A percentile compares a stretch with the other conserved stretches of the same genome.
These are phyloP conservation scores for Nepenthes alata DNA, from an alignment of 179 eudicot species.

Conservation along the genomic window DNA sequence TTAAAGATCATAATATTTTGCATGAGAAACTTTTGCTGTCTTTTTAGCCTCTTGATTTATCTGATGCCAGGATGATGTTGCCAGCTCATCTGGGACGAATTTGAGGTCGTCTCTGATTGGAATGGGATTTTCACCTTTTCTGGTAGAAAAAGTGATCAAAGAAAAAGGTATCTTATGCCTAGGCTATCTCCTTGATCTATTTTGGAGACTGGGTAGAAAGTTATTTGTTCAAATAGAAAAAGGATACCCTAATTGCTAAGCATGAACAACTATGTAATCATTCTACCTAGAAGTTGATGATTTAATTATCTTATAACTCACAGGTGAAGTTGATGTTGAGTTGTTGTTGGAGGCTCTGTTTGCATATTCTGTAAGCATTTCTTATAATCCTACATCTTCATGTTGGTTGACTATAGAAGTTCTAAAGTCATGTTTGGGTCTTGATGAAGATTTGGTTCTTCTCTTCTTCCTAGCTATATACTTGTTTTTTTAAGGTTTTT, in stretches of 20 bases:
- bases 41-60: slow-evolving; percentile 4
- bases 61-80: slow-evolving; percentile 43
- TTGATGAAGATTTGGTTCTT: too few relatives aligned
- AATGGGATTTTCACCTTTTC: slow-evolving; percentile 75
- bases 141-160: slow-evolving; percentile 61
- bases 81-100: slow-evolving; percentile 81
- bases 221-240: too few relatives aligned
- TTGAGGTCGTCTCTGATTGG: slow-evolving; percentile 62
- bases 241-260: too few relatives aligned
- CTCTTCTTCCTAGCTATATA: too few relatives aligned
- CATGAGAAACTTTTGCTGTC: not conserved
- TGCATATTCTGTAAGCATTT: slow-evolving; percentile 57
- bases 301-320: slow-evolving; percentile 9
- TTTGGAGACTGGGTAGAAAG: not conserved
- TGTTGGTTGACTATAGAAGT: not conserved
- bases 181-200: not conserved
- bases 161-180: slow-evolving; percentile 34
- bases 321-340: slow-evolving; percentile 67
- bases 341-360: slow-evolving; percentile 67
- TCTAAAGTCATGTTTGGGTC: too few relatives aligned
- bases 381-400: not conserved
- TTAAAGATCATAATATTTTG: not conserved
- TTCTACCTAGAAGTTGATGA: too few relatives aligned
- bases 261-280: too few relatives aligned
- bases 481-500: too few relatives aligned